These are phyloP conservation scores for Parietichytrium sp. DNA, from an alignment of 108 stramenopile genomes.

Conservation along the genomic window DNA sequence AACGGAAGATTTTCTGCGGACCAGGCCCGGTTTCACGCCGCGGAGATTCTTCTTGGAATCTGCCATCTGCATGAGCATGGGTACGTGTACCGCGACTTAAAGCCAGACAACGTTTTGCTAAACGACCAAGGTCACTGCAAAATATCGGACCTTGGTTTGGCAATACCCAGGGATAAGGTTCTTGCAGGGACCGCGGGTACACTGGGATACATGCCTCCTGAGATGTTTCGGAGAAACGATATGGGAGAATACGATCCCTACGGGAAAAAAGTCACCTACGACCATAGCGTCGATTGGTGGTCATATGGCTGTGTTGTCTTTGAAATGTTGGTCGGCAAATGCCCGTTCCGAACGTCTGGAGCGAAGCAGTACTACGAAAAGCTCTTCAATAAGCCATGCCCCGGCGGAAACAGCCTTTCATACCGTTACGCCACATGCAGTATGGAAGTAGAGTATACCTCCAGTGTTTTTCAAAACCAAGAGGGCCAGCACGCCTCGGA, in stretches of 20 bases:
- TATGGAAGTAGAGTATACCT: neutral
- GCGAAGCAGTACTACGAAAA: constrained; percentile 98
- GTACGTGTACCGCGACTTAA: constrained; percentile 81
- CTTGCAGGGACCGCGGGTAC: neutral
- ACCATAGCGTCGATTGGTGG: constrained; percentile 53
- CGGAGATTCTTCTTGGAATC: constrained; percentile 64
- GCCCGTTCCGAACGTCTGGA: no score
- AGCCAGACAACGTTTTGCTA: constrained; percentile 88
- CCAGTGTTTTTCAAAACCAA: no score
- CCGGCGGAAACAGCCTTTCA: no score
- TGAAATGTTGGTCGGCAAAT: constrained; percentile 64
- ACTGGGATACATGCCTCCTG: neutral
- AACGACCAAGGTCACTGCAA: constrained; percentile 61
- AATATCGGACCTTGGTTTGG: constrained; percentile 84
- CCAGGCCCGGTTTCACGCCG: neutral
- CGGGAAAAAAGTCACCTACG: neutral
- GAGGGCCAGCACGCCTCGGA: neutral
- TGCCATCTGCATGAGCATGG: constrained; percentile 74
- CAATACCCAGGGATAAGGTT: constrained; percentile 47
- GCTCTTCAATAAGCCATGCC: constrained; percentile 84
- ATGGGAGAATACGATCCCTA: no score
- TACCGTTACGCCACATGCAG: no score
- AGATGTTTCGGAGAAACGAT: no score
- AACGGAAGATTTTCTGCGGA: neutral
- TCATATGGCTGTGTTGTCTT: constrained; percentile 49